Percentiles rank a stretch among this genome's conserved stretches.
Conservation (phyloP, 352 stramenopile genomes). For the Elongisporangium senticosum region DNA sequence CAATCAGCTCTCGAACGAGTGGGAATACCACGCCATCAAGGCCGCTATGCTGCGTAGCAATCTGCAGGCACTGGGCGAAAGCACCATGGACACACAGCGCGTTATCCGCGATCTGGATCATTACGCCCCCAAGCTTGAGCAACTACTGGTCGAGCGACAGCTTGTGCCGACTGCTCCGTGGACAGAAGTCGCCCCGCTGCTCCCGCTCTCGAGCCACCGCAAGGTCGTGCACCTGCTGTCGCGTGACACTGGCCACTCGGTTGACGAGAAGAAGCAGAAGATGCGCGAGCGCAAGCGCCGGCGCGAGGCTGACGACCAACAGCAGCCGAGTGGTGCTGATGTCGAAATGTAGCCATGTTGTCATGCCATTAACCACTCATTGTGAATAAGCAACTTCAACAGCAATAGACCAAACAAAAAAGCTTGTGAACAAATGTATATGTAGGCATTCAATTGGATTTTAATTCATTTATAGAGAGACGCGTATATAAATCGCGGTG, state of each 20-base stretch:
- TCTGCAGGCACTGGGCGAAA: constrained; percentile 44
- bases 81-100: constrained; percentile 7
- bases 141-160: constrained; percentile 65
- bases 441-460: neutral
- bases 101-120: constrained; percentile 71
- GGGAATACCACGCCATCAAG: constrained; percentile 76
- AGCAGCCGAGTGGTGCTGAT: constrained; percentile 8
- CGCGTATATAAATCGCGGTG: neutral
- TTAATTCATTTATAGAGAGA: neutral
- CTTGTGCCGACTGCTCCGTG: constrained; percentile 36
- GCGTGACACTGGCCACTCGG: constrained; percentile 69
- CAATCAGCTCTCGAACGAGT: constrained; percentile 75
- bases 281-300: constrained; percentile 71
- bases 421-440: too few species aligned
- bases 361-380: neutral
- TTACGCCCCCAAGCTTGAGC: constrained; percentile 62
- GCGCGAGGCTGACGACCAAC: constrained; percentile 25
- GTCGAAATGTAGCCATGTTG: neutral
- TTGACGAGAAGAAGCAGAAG: constrained; percentile 74
- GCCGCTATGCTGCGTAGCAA: constrained; percentile 70
- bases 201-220: constrained; percentile 44
- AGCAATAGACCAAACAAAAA: neutral
- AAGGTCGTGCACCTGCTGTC: constrained; percentile 58
- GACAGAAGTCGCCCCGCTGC: constrained; percentile 53
- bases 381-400: neutral